These are phyloP conservation scores for Oryza rufipogon DNA, from an alignment of 176 grass and related monocot genomes.

Conservation along the genomic window DNA sequence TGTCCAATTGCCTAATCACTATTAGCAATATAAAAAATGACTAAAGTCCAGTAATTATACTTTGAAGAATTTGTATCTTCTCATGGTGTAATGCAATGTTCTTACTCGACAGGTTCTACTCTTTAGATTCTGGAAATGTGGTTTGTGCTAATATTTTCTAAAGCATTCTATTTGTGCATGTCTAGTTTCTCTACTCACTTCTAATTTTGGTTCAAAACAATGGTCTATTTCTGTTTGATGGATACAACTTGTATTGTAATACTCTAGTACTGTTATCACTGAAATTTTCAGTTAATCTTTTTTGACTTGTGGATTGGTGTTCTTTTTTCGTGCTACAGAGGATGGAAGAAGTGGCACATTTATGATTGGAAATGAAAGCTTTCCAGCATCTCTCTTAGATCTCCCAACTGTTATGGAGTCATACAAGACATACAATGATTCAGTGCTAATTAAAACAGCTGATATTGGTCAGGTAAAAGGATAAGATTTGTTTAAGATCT, in stretches of 20 bases:
- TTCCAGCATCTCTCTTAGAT: conserved; percentile 88
- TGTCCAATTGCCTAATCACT: neutral
- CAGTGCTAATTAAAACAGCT: conserved; percentile 86
- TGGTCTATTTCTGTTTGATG: conserved; percentile 4
- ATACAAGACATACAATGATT: conserved; percentile 93
- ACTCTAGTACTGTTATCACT: conserved; percentile 11
- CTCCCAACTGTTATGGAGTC: conserved; percentile 78
- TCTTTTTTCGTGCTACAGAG: conserved; percentile 53
- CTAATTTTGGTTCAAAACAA: neutral
- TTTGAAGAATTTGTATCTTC: neutral
- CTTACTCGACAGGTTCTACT: neutral
- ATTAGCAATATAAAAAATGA: neutral
- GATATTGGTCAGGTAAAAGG: conserved; percentile 79
- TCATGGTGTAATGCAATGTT: neutral
- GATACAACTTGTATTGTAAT: neutral
- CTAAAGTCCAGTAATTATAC: conserved; percentile 21
- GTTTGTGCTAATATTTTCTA: conserved; percentile 7
- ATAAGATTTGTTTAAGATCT: neutral
- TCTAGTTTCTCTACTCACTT: conserved; percentile 1
- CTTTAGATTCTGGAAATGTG: neutral
- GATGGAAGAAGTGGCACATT: conserved; percentile 94
- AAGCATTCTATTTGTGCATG: conserved; percentile 5
- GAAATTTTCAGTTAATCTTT: conserved; percentile 14
- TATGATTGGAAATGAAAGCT: conserved; percentile 74
- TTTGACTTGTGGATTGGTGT: conserved; percentile 32